phyloP scores from a whole-genome alignment of 2,329 filamentous ascomycete species.

The Arthrobotrys pseudoclavata region DNA sequence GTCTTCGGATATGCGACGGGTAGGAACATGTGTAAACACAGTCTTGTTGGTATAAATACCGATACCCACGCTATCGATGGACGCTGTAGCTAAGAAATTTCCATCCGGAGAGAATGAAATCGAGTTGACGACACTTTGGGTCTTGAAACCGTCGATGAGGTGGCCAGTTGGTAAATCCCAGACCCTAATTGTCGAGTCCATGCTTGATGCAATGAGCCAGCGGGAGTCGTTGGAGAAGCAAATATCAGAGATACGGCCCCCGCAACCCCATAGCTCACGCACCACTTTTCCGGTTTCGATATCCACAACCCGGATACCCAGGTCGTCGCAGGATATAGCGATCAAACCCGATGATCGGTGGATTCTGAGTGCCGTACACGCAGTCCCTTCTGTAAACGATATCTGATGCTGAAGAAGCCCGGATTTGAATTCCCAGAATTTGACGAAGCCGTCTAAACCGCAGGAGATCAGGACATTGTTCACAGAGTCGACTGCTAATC shows the following conservation, averaged over 20 bases:
- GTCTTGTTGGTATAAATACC: conserved; percentile 93
- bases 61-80: conserved; percentile 86
- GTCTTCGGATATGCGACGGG: conserved; percentile 83
- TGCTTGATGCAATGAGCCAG: conserved; percentile 90
- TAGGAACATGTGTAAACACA: conserved; percentile 89
- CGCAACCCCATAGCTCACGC: conserved; percentile 89
- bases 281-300: conserved; percentile 91
- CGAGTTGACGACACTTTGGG: conserved; percentile 82
- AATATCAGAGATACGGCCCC: conserved; percentile 80
- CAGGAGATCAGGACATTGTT: conserved; percentile 89
- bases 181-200: conserved; percentile 82
- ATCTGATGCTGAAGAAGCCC: conserved; percentile 84
- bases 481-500: conserved; percentile 87
- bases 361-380: conserved; percentile 82
- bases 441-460: conserved; percentile 89
- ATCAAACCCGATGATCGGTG: conserved; percentile 86
- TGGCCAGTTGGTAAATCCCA: conserved; percentile 98
- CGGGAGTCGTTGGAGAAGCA: conserved; percentile 92
- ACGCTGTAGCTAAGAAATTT: conserved; percentile 92
- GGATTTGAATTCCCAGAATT: conserved; percentile 96
- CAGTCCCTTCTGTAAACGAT: conserved; percentile 83
- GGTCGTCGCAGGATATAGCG: conserved; percentile 88
- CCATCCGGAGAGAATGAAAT: conserved; percentile 90
- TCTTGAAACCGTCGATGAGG: conserved; percentile 89
- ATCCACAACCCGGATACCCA: conserved; percentile 88